A percentile compares a stretch with the other conserved stretches of the same genome.
phyloP scores from a whole-genome alignment of 352 stramenopile species.

The Aphanomyces euteiches region DNA sequence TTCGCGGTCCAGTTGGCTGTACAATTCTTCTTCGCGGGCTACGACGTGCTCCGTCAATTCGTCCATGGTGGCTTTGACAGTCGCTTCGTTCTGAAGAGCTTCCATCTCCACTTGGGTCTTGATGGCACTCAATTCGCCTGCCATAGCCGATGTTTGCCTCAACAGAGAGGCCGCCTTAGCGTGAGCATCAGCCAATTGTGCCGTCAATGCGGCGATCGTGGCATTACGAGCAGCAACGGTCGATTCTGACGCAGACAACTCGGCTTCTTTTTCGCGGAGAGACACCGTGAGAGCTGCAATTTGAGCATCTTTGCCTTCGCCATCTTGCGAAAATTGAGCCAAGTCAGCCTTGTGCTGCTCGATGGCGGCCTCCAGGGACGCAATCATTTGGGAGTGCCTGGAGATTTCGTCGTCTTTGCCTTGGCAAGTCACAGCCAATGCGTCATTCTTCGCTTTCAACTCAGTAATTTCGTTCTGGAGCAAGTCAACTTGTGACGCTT shows the following conservation, averaged over 20 bases:
- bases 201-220: slow-evolving; percentile 1
- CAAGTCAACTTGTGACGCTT: not conserved
- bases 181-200: slow-evolving; percentile 46
- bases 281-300: not conserved
- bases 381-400: slow-evolving; percentile 3
- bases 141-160: slow-evolving; percentile 38
- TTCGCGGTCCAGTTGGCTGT: slow-evolving; percentile 62
- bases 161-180: slow-evolving; percentile 36
- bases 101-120: slow-evolving; percentile 32
- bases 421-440: slow-evolving; percentile 2
- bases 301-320: not conserved
- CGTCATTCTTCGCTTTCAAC: slow-evolving; percentile 23
- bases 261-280: not conserved
- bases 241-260: not conserved
- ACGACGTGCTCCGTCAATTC: slow-evolving; percentile 35
- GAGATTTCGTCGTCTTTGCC: slow-evolving; percentile 13
- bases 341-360: not conserved
- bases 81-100: slow-evolving; percentile 41
- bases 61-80: slow-evolving; percentile 43
- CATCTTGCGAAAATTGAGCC: not conserved
- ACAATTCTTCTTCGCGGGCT: slow-evolving; percentile 55
- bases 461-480: slow-evolving; percentile 19
- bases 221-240: not conserved
- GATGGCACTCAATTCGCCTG: slow-evolving; percentile 36
- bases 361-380: not conserved